phyloP scores from a whole-genome alignment of 257 asterid genomes.

The Salvia miltiorrhiza region DNA sequence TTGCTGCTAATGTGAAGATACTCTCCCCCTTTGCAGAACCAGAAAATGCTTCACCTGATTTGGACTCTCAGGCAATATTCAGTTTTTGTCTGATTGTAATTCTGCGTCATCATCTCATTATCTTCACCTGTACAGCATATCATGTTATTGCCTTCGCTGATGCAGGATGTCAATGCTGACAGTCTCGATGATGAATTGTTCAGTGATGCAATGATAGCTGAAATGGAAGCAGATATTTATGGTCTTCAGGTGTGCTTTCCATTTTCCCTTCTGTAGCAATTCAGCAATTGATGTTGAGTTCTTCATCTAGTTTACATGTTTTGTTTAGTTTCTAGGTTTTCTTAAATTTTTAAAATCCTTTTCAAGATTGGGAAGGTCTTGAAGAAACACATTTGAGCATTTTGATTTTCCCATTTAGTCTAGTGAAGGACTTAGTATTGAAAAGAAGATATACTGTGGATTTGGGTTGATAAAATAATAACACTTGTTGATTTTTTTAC shows the following conservation, averaged over 20 bases:
- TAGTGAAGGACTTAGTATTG: background rate
- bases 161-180: conserved; percentile 44
- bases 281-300: conserved; percentile 8
- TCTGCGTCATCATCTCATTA: conserved; percentile 7
- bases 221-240: conserved; percentile 72
- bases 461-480: background rate
- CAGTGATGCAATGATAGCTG: conserved; percentile 78
- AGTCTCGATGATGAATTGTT: conserved; percentile 38
- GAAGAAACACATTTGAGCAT: background rate
- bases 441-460: background rate
- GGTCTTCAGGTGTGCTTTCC: conserved; percentile 65
- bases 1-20: conserved; percentile 22
- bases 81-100: background rate
- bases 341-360: background rate
- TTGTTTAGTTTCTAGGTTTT: background rate
- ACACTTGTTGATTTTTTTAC: background rate
- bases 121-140: conserved; percentile 12
- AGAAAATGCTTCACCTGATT: conserved; percentile 32
- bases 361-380: conserved; percentile 2
- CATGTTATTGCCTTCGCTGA: conserved; percentile 22
- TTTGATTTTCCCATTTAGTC: background rate
- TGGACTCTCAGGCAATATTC: conserved; percentile 43
- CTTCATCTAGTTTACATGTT: background rate
- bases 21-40: conserved; percentile 34
- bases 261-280: background rate